A percentile compares a stretch with the other conserved stretches of the same genome.
These are phyloP conservation scores for Aspergillus fructus DNA, from an alignment of 2,329 filamentous ascomycete genomes.

Conservation along the genomic window DNA sequence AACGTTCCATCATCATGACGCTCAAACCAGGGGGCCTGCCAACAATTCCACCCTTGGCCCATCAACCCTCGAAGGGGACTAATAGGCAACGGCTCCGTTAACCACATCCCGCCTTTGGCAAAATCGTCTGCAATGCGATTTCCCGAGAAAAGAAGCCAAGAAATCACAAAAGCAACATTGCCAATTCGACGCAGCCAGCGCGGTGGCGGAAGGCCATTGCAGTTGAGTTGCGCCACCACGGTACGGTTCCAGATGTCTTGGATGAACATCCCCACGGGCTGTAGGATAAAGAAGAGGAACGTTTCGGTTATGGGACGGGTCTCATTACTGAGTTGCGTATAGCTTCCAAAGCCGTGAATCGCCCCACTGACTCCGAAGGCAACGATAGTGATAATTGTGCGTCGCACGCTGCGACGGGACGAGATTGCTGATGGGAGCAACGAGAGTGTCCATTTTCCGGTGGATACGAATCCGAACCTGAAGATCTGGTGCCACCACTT, in stretches of 20 bases:
- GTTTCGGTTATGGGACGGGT: slow-evolving; percentile 55
- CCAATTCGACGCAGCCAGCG: slow-evolving; percentile 47
- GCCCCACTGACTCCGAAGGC: slow-evolving; percentile 37
- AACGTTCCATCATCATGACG: slow-evolving; percentile 64
- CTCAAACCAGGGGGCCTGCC: slow-evolving; percentile 55
- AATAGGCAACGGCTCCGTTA: slow-evolving; percentile 78
- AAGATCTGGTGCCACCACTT: slow-evolving; percentile 91
- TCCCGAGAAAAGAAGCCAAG: slow-evolving; percentile 69
- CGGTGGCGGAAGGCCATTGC: slow-evolving; percentile 37
- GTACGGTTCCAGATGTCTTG: slow-evolving; percentile 45
- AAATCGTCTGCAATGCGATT: slow-evolving; percentile 74
- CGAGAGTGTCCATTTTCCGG: slow-evolving; percentile 40
- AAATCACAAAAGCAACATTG: slow-evolving; percentile 63
- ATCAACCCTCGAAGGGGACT: slow-evolving; percentile 68
- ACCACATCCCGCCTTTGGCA: slow-evolving; percentile 69
- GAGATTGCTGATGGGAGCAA: slow-evolving; percentile 23
- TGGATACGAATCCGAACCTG: slow-evolving; percentile 55
- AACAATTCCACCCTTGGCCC: slow-evolving; percentile 67
- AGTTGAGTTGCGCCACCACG: slow-evolving; percentile 28
- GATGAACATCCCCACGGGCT: slow-evolving; percentile 63
- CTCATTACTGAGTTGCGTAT: slow-evolving; percentile 62
- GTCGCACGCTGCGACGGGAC: slow-evolving; percentile 19
- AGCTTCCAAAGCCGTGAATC: slow-evolving; percentile 70
- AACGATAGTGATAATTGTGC: slow-evolving; percentile 25
- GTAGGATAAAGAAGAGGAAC: slow-evolving; percentile 69